These are phyloP conservation scores for Ilyonectria robusta DNA, from an alignment of 2,329 filamentous ascomycete species.

Conservation along the genomic window DNA sequence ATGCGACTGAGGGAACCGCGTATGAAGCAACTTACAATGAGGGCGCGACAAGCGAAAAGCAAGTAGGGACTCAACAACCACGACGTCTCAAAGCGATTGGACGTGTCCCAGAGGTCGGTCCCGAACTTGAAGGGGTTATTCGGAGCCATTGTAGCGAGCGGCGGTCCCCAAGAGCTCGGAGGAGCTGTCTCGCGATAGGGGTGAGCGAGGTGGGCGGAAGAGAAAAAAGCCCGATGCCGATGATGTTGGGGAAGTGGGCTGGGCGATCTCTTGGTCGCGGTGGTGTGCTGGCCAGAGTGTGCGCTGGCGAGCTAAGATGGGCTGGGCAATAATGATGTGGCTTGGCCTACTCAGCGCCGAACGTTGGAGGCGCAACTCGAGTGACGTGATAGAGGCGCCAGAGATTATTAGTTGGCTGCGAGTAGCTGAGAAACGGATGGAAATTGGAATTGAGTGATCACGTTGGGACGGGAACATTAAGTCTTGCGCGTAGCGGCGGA, in stretches of 20 bases:
- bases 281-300: not conserved
- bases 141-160: conserved; percentile 35
- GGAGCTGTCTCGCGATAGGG: conserved; percentile 7
- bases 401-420: not conserved
- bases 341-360: conserved; percentile 11
- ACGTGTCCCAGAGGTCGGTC: conserved; percentile 64
- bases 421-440: not conserved
- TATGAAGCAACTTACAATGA: conserved; percentile 62
- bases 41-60: conserved; percentile 71
- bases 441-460: conserved; percentile 2
- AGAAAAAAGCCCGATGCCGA: conserved; percentile 9
- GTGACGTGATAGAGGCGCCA: not conserved
- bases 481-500: not conserved
- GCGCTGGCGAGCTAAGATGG: conserved; percentile 2
- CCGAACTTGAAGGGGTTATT: conserved; percentile 57
- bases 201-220: not conserved
- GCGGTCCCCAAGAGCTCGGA: conserved; percentile 11
- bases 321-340: conserved; percentile 5
- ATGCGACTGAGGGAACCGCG: not conserved
- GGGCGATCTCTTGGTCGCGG: not conserved
- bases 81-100: conserved; percentile 82
- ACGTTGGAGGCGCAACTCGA: conserved; percentile 18
- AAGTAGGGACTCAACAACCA: conserved; percentile 80
- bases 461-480: not conserved
- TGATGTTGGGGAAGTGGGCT: conserved; percentile 10